Percentiles rank a stretch among this genome's conserved stretches.
Evolutionary conservation across 345 rosid genomes (phyloP).

Genomic region (Gossypium herbaceum): DNA sequence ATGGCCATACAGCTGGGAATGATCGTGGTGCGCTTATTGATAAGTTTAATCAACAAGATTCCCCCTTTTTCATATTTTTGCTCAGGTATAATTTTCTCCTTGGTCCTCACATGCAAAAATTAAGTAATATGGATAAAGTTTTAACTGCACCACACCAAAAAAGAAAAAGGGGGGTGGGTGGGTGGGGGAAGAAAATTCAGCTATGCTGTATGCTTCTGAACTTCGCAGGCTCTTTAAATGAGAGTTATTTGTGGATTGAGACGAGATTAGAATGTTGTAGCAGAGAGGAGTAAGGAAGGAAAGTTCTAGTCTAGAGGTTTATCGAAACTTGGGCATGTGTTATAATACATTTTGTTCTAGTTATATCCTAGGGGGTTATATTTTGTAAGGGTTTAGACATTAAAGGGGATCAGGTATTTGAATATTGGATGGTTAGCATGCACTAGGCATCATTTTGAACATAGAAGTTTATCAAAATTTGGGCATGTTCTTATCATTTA

Average conservation of each 20-base stretch:
- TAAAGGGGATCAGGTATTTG: conserved; percentile 1
- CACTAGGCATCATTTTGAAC: not conserved
- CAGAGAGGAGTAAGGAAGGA: not conserved
- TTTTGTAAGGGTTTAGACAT: not conserved
- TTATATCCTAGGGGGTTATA: not conserved
- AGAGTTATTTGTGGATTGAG: not conserved
- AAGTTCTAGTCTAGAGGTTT: not conserved
- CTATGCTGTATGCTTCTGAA: not conserved
- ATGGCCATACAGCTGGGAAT: conserved; percentile 89
- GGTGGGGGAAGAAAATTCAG: too few relatives aligned
- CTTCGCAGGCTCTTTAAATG: not conserved
- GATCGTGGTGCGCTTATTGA: conserved; percentile 91
- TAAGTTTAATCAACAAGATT: conserved; percentile 53
- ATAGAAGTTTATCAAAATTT: not conserved
- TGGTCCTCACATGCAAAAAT: not conserved
- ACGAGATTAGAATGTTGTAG: not conserved
- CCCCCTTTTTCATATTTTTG: conserved; percentile 83
- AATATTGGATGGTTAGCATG: not conserved
- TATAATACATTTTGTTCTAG: not conserved
- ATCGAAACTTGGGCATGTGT: not conserved
- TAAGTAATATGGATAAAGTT: not conserved
- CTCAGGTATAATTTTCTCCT: conserved; percentile 54
- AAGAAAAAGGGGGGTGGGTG: too few relatives aligned
- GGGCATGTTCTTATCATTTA: not conserved
- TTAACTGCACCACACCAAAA: not conserved